Conservation (phyloP, 495 filamentous ascomycete species). For the Amorphotheca resinae region DNA sequence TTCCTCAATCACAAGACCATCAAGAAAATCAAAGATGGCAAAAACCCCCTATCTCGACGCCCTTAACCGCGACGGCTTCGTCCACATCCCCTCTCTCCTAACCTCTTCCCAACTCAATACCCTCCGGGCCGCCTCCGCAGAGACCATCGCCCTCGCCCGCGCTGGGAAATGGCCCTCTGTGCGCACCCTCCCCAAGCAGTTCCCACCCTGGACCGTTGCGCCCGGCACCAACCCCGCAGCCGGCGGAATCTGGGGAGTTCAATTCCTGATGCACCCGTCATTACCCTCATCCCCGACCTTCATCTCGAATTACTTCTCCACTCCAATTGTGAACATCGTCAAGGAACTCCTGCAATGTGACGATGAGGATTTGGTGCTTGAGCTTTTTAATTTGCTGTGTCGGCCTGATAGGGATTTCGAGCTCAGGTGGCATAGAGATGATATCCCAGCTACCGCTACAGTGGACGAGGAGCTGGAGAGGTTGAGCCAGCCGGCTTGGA, state of each 20-base stretch:
- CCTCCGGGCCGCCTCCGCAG: slow-evolving; percentile 43
- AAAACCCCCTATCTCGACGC: slow-evolving; percentile 14
- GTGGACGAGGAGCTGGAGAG: slow-evolving; percentile 44
- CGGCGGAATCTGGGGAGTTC: slow-evolving; percentile 73
- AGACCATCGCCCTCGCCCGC: slow-evolving; percentile 43
- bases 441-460: slow-evolving; percentile 45
- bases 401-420: slow-evolving; percentile 51
- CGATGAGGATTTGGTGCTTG: slow-evolving; percentile 50
- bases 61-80: slow-evolving; percentile 19
- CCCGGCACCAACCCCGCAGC: slow-evolving; percentile 29
- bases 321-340: slow-evolving; percentile 40
- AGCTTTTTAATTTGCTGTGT: slow-evolving; percentile 70
- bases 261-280: slow-evolving; percentile 65
- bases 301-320: slow-evolving; percentile 52
- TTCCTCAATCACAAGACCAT: too few relatives aligned
- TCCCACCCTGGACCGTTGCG: slow-evolving; percentile 61
- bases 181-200: slow-evolving; percentile 74
- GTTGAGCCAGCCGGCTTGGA: slow-evolving; percentile 37
- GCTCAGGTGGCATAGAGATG: slow-evolving; percentile 69
- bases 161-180: slow-evolving; percentile 61
- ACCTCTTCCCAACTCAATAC: slow-evolving; percentile 21
- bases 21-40: too few relatives aligned
- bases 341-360: slow-evolving; percentile 37
- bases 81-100: slow-evolving; percentile 17
- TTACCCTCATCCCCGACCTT: slow-evolving; percentile 45